Conservation (phyloP, 352 stramenopile genomes). For the Pythium oligandrum region DNA sequence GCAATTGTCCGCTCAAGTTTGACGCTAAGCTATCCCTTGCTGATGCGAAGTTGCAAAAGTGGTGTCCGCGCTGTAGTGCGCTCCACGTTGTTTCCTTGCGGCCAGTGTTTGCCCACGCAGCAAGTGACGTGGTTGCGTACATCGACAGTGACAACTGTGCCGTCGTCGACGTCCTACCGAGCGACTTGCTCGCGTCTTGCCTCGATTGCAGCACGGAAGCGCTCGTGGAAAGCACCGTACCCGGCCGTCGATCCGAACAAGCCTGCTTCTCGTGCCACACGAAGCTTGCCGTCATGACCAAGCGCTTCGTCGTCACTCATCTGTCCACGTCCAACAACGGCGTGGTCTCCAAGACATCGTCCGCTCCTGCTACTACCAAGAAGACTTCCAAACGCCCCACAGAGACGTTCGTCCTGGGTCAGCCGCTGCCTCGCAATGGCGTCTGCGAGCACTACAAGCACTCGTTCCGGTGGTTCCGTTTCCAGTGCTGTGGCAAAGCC, state of each 20-base stretch:
- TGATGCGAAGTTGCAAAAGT: slow-evolving; percentile 47
- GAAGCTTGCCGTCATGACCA: slow-evolving; percentile 67
- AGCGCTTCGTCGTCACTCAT: slow-evolving; percentile 38
- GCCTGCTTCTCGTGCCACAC: slow-evolving; percentile 71
- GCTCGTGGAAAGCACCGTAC: slow-evolving; percentile 42
- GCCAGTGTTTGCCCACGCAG: slow-evolving; percentile 63
- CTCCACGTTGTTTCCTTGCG: slow-evolving; percentile 63
- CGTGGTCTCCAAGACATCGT: not conserved
- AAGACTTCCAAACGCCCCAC: slow-evolving; percentile 29
- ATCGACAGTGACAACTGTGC: slow-evolving; percentile 70
- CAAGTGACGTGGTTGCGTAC: slow-evolving; percentile 60
- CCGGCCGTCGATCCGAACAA: slow-evolving; percentile 55
- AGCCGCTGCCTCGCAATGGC: slow-evolving; percentile 66
- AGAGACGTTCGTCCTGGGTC: slow-evolving; percentile 58
- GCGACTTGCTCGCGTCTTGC: slow-evolving; percentile 68
- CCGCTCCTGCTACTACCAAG: slow-evolving; percentile 24
- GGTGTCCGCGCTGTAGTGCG: slow-evolving; percentile 75
- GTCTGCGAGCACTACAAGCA: slow-evolving; percentile 77
- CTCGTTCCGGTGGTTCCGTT: slow-evolving; percentile 79
- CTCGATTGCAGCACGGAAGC: slow-evolving; percentile 62
- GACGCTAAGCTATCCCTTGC: slow-evolving; percentile 50
- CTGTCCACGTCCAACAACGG: slow-evolving; percentile 8
- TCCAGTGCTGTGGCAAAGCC: slow-evolving; percentile 80
- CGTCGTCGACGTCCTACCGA: slow-evolving; percentile 63
- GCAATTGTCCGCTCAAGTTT: slow-evolving; percentile 72